phyloP scores from a whole-genome alignment of 2,329 filamentous ascomycete genomes.

The Rhytidhysteron rufulum region DNA sequence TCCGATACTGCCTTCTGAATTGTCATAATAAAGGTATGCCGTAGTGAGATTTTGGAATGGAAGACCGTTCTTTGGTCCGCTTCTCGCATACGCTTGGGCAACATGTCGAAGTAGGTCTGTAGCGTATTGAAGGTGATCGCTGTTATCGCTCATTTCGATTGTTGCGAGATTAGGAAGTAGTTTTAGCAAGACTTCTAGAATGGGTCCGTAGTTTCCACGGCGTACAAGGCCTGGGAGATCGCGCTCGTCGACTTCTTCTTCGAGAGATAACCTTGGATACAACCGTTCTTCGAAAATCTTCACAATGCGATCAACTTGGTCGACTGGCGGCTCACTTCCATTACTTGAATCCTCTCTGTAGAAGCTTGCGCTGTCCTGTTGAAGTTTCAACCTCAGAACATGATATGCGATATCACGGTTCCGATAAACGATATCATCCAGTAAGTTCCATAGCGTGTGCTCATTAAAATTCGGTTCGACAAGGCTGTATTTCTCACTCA shows the following conservation, averaged over 20 bases:
- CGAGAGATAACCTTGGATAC: background rate
- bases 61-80: background rate
- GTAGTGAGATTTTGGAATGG: background rate
- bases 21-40: background rate
- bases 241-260: background rate
- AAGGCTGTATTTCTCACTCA: background rate
- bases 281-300: background rate
- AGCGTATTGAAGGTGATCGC: background rate
- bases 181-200: background rate
- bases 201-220: background rate
- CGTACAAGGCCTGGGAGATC: background rate
- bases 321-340: background rate
- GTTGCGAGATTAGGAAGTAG: background rate
- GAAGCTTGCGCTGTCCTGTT: background rate
- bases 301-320: background rate
- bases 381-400: background rate
- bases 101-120: background rate
- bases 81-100: background rate
- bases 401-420: constrained; percentile 1
- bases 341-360: background rate
- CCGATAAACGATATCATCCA: background rate
- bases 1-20: background rate
- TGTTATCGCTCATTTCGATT: background rate
- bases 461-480: background rate
- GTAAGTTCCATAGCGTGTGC: background rate